These are phyloP conservation scores for Ceratocystis cubensis DNA, from an alignment of 2,329 filamentous ascomycete genomes.

Conservation along the genomic window DNA sequence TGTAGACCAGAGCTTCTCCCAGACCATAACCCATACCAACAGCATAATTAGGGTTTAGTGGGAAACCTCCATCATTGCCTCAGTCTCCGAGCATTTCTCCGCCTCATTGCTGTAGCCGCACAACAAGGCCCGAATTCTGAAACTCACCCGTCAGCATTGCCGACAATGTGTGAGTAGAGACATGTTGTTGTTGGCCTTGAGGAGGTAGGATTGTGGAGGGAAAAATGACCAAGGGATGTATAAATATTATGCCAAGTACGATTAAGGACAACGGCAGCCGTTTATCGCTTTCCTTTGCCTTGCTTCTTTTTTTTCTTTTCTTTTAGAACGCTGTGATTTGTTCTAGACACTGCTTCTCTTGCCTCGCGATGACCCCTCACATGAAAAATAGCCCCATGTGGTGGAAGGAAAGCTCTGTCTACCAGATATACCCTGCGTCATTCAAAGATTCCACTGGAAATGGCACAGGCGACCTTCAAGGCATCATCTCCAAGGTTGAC, in stretches of 20 bases:
- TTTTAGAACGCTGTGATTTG: background rate
- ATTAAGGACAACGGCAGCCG: background rate
- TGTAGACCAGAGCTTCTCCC: no score
- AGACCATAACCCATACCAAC: background rate
- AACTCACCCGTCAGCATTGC: background rate
- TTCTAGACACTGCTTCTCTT: background rate
- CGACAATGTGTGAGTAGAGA: background rate
- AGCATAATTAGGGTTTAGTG: background rate
- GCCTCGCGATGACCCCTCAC: background rate
- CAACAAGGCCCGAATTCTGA: slow-evolving; percentile 8
- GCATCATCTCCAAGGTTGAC: slow-evolving; percentile 44
- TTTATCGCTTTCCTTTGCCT: background rate
- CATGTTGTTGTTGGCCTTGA: background rate
- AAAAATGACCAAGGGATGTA: background rate
- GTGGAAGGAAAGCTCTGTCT: slow-evolving; percentile 50
- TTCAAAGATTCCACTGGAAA: slow-evolving; percentile 47
- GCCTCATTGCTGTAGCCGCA: background rate
- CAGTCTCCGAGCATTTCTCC: slow-evolving; percentile 1
- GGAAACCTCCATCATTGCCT: background rate
- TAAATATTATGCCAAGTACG: background rate
- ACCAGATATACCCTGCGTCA: slow-evolving; percentile 50
- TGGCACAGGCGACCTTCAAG: slow-evolving; percentile 44
- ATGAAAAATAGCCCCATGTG: slow-evolving; percentile 29
- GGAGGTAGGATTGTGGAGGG: background rate
- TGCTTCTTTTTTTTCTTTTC: background rate